Conservation (phyloP, 2,329 filamentous ascomycete species). For the Aureobasidium subglaciale region DNA sequence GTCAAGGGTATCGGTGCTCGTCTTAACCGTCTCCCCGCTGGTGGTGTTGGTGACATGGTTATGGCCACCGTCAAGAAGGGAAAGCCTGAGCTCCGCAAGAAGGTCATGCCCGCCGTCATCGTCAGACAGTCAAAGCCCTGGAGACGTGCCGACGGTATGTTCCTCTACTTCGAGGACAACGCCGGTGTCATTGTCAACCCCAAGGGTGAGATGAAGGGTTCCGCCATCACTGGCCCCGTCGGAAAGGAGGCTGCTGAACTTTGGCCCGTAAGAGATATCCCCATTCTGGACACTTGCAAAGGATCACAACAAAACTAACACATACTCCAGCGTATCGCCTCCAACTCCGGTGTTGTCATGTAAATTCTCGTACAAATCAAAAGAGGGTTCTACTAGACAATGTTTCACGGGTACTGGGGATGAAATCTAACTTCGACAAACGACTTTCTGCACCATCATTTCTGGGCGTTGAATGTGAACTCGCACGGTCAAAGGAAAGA, state of each 20-base stretch:
- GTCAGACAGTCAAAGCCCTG: constrained; percentile 99
- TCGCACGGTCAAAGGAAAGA: constrained; percentile 11
- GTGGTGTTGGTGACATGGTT: constrained; percentile 99
- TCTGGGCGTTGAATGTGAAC: constrained; percentile 13
- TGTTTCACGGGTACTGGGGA: constrained; percentile 6
- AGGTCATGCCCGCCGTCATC: constrained; percentile 99
- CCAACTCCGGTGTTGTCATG: constrained; percentile 99
- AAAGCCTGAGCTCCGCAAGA: constrained; percentile 99
- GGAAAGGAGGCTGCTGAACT: constrained; percentile 99
- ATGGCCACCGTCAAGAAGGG: constrained; percentile 99
- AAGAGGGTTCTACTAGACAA: constrained; percentile 14
- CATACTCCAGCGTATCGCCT: constrained; percentile 77
- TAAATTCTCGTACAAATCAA: constrained; percentile 45
- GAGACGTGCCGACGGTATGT: constrained; percentile 97
- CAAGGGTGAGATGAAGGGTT: constrained; percentile 99
- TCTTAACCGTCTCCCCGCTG: constrained; percentile 93
- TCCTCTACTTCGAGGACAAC: constrained; percentile 99
- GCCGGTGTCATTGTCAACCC: constrained; percentile 99
- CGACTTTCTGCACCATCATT: constrained; percentile 10
- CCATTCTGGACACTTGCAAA: constrained; percentile 24
- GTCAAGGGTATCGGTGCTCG: constrained; percentile 98
- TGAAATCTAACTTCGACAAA: not conserved
- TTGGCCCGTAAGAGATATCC: constrained; percentile 73
- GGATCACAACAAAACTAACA: not conserved
- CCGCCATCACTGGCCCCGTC: constrained; percentile 96